Percentiles rank a stretch among this genome's conserved stretches.
phyloP scores from a whole-genome alignment of 192 early-diverging fungal species.

The Backusella mclennaniae region DNA sequence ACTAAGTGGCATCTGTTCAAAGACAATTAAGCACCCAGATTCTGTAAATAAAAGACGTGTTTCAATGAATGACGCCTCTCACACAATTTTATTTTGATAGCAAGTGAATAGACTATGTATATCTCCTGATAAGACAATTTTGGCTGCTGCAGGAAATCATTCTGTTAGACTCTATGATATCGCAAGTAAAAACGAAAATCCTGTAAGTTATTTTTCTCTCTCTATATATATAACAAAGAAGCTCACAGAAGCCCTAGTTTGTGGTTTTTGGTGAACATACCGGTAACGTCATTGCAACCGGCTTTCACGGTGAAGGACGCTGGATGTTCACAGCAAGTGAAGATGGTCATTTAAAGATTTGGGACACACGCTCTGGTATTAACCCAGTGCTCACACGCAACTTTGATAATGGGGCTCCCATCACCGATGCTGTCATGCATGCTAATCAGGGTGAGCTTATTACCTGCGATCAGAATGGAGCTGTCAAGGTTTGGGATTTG shows the following conservation, averaged over 20 bases:
- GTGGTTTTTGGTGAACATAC: constrained; percentile 62
- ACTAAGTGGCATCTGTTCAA: constrained; percentile 57
- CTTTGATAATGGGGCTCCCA: constrained; percentile 58
- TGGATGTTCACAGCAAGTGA: constrained; percentile 79
- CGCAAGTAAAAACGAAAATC: constrained; percentile 73
- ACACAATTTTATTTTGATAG: constrained; percentile 35
- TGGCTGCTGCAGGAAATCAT: constrained; percentile 86
- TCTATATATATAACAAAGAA: neutral
- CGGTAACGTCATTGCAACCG: constrained; percentile 58
- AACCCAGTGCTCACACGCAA: constrained; percentile 54
- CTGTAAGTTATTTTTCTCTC: constrained; percentile 40
- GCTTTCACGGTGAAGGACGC: constrained; percentile 68
- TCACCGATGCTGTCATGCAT: constrained; percentile 65
- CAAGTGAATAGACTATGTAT: constrained; percentile 87
- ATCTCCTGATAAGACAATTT: constrained; percentile 83
- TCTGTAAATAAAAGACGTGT: constrained; percentile 47
- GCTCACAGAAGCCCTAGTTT: constrained; percentile 22
- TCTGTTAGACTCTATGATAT: constrained; percentile 83
- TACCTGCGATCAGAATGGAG: constrained; percentile 79
- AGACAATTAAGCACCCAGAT: constrained; percentile 79
- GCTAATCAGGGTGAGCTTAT: constrained; percentile 83
- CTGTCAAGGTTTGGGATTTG: constrained; percentile 72
- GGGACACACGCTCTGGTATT: constrained; percentile 59
- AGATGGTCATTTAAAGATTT: constrained; percentile 77
- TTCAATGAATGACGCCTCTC: neutral